phyloP scores from a whole-genome alignment of 805 yeast genomes.

The Lipomyces chichibuensis region DNA sequence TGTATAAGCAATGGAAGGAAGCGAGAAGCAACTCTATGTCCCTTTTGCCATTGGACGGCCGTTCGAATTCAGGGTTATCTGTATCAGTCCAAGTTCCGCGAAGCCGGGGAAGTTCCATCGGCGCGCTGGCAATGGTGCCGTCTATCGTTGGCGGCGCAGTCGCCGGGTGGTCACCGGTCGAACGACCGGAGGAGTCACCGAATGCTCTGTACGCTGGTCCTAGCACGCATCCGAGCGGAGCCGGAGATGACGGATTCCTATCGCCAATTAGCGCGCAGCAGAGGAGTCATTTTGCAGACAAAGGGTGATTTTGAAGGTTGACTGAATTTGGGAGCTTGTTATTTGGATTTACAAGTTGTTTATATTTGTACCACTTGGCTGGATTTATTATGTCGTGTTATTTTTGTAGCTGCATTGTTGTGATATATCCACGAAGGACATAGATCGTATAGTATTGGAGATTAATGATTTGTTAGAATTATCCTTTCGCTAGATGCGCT shows the following conservation, averaged over 20 bases:
- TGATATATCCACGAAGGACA: not conserved
- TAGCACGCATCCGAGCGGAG: not conserved
- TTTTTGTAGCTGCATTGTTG: not conserved
- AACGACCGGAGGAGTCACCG: slow-evolving; percentile 13
- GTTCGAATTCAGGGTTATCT: not conserved
- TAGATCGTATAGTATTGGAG: no score
- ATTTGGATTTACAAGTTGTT: not conserved
- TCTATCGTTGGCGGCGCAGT: slow-evolving; percentile 61
- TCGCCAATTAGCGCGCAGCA: slow-evolving; percentile 18
- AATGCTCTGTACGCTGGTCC: not conserved
- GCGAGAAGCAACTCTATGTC: slow-evolving; percentile 28
- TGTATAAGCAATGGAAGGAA: slow-evolving; percentile 37
- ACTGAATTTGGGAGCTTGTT: not conserved
- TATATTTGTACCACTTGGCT: not conserved
- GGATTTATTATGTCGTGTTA: not conserved
- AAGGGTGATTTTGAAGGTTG: not conserved
- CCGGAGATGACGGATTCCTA: slow-evolving; percentile 14
- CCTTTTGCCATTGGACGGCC: not conserved
- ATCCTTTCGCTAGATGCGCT: no score
- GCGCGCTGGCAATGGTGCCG: slow-evolving; percentile 57
- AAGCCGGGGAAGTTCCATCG: slow-evolving; percentile 42
- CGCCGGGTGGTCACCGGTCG: slow-evolving; percentile 53
- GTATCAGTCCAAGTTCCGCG: not conserved
- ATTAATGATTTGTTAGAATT: no score
- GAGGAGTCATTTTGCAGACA: not conserved